Conservation (phyloP, 108 stramenopile genomes). For the Aurantiochytrium sp. region DNA sequence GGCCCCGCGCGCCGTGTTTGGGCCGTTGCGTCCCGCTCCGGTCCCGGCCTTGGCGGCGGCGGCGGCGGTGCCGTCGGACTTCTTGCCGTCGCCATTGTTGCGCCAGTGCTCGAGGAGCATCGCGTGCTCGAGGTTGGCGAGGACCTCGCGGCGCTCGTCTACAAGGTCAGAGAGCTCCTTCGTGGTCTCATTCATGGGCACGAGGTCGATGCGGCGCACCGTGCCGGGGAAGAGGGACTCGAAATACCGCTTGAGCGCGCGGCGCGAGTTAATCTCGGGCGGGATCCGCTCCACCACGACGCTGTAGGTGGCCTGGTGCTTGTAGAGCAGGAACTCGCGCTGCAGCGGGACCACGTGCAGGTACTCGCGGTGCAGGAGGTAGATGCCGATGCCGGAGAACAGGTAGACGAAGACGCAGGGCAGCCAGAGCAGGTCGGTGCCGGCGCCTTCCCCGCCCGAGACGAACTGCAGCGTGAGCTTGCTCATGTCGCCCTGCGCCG, state of each 20-base stretch:
- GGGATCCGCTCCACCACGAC: conserved; percentile 12
- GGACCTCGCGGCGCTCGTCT: background rate
- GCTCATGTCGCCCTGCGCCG: background rate
- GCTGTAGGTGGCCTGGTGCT: background rate
- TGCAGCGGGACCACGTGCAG: background rate
- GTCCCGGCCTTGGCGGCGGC: no score
- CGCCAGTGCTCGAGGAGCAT: background rate
- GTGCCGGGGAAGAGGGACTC: background rate
- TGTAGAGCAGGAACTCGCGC: background rate
- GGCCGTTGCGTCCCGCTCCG: no score
- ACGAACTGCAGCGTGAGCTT: conserved; percentile 7
- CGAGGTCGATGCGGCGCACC: background rate
- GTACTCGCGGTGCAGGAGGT: background rate
- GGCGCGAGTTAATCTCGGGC: background rate
- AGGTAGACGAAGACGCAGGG: conserved; percentile 22
- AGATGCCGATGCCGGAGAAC: background rate
- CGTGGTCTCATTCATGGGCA: background rate
- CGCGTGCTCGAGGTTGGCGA: background rate
- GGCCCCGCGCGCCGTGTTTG: no score
- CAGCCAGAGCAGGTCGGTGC: background rate
- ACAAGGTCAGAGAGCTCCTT: background rate
- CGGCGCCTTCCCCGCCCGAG: background rate
- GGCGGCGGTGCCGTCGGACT: background rate
- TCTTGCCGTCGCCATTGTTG: background rate
- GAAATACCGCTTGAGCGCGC: background rate